A percentile compares a stretch with the other conserved stretches of the same genome.
Conservation (phyloP, 352 stramenopile genomes). For the Globisporangium nagaii region DNA sequence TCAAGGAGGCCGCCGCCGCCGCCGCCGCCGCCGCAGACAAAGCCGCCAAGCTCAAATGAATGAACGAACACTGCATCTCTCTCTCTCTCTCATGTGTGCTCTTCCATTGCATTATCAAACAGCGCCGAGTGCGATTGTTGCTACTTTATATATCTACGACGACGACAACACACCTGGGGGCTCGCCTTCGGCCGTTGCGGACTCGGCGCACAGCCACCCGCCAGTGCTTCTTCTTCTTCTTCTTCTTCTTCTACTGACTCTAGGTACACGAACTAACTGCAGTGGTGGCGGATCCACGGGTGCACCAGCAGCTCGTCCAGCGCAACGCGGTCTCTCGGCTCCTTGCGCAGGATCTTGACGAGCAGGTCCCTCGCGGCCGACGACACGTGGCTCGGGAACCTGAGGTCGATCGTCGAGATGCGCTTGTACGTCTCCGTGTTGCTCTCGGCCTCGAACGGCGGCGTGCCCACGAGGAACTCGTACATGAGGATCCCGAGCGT, state of each 20-base stretch:
- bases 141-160: conserved; percentile 7
- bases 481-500: conserved; percentile 98
- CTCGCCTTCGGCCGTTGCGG: no score
- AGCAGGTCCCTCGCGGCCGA: conserved; percentile 91
- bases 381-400: conserved; percentile 92
- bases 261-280: conserved; percentile 11
- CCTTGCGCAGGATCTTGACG: conserved; percentile 93
- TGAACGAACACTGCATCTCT: no score
- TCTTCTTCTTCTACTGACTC: no score
- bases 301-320: conserved; percentile 92
- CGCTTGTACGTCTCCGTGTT: conserved; percentile 96
- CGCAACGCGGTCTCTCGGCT: conserved; percentile 91
- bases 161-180: not conserved
- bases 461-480: conserved; percentile 96
- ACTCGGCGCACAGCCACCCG: no score
- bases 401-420: conserved; percentile 95
- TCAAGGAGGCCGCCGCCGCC: conserved; percentile 19
- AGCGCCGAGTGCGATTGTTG: not conserved
- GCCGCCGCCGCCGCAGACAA: conserved; percentile 12
- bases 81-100: not conserved
- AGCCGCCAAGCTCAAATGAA: conserved; percentile 6
- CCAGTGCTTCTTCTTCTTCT: no score
- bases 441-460: conserved; percentile 97
- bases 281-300: conserved; percentile 92
- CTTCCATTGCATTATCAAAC: not conserved